These are phyloP conservation scores for Pseudotsuga menziesii DNA, from an alignment of 75 land plant species.

Conservation along the genomic window DNA sequence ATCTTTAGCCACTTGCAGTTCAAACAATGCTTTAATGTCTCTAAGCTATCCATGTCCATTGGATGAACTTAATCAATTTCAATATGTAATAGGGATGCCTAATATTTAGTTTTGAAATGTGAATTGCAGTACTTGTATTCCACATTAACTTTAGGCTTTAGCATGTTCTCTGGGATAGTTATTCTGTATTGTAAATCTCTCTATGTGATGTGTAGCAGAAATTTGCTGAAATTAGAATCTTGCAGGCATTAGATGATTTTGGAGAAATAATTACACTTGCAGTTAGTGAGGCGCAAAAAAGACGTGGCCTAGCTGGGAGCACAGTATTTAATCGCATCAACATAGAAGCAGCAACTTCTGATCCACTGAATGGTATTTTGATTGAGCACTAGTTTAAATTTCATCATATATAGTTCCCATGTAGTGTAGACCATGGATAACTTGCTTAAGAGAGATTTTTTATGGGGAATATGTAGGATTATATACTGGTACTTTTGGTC, in stretches of 20 bases:
- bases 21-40: no score
- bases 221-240: background rate
- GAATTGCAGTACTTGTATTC: no score
- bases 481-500: slow-evolving; percentile 84
- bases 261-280: slow-evolving; percentile 63
- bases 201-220: background rate
- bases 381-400: background rate
- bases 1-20: no score
- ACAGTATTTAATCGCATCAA: slow-evolving; percentile 84
- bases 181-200: background rate
- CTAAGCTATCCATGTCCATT: no score
- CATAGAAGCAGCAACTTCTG: slow-evolving; percentile 40
- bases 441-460: background rate
- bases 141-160: no score
- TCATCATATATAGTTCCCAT: no score
- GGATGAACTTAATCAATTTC: no score
- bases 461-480: slow-evolving; percentile 46
- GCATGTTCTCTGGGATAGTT: background rate
- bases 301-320: slow-evolving; percentile 60
- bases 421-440: no score
- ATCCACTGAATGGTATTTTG: slow-evolving; percentile 78
- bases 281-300: slow-evolving; percentile 55
- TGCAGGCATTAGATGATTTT: slow-evolving; percentile 83
- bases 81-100: no score
- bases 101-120: no score